Percentiles rank a stretch among this genome's conserved stretches.
Evolutionary conservation across 2,329 filamentous ascomycete genomes (phyloP).

Genomic region (Chaetomiaceae sp.): DNA sequence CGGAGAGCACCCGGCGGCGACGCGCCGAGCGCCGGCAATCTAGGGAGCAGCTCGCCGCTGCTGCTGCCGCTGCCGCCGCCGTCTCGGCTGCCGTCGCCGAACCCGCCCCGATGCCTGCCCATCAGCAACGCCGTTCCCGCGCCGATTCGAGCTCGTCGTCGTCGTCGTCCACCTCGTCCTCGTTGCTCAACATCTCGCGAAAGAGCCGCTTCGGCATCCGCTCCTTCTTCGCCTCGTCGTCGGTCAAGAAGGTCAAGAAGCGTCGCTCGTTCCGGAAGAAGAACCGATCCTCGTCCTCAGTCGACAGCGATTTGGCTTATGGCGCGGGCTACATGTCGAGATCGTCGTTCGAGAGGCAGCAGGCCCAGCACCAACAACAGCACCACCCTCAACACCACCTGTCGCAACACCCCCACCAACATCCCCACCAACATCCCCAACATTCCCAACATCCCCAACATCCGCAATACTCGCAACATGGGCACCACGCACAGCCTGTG

Average conservation of each 20-base stretch:
- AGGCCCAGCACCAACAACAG: slow-evolving; percentile 6
- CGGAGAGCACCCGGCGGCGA: slow-evolving; percentile 52
- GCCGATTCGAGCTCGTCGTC: slow-evolving; percentile 32
- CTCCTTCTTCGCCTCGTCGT: slow-evolving; percentile 31
- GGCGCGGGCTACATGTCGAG: slow-evolving; percentile 44
- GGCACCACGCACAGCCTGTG: neutral
- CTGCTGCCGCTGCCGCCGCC: slow-evolving; percentile 21
- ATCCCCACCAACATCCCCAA: slow-evolving; percentile 1
- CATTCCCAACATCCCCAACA: slow-evolving; percentile 11
- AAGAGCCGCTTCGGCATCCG: slow-evolving; percentile 31
- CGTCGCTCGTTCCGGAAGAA: slow-evolving; percentile 45
- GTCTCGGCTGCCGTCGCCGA: slow-evolving; percentile 12
- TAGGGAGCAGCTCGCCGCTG: slow-evolving; percentile 36
- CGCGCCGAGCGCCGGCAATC: slow-evolving; percentile 41
- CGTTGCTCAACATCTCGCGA: slow-evolving; percentile 34
- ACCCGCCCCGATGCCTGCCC: slow-evolving; percentile 12
- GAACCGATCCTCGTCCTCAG: slow-evolving; percentile 51
- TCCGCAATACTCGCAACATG: neutral
- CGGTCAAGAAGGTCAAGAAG: slow-evolving; percentile 31
- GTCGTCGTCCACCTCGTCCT: slow-evolving; percentile 34
- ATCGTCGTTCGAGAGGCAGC: slow-evolving; percentile 19
- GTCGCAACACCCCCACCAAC: neutral
- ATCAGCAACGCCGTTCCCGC: slow-evolving; percentile 20
- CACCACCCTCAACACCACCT: slow-evolving; percentile 18
- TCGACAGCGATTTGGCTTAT: slow-evolving; percentile 54